phyloP scores from a whole-genome alignment of 805 yeast genomes.

The Yarrowia osloensis region DNA sequence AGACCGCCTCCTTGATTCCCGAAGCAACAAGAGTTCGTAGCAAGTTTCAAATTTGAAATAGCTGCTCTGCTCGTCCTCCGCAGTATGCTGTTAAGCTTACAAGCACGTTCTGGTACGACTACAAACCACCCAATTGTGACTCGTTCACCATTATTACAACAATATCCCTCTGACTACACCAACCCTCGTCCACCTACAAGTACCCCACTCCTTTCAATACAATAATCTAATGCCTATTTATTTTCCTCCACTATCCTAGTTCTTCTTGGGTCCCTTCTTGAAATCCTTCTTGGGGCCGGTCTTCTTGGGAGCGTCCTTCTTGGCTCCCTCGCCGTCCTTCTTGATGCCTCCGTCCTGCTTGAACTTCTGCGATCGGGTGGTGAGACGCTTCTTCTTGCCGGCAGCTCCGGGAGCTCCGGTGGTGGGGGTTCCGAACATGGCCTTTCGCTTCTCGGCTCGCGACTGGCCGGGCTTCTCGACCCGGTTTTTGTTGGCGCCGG shows the following conservation, averaged over 20 bases:
- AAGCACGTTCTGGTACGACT: no score
- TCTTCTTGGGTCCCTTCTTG: slow-evolving; percentile 9
- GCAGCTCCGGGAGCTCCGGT: not conserved
- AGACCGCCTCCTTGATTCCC: no score
- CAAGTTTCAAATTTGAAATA: no score
- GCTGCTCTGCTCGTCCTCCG: no score
- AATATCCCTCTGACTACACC: no score
- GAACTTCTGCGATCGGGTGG: slow-evolving; percentile 26
- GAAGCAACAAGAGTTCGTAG: no score
- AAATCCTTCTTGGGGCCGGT: not conserved
- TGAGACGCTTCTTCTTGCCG: slow-evolving; percentile 15
- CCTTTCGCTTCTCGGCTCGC: slow-evolving; percentile 22
- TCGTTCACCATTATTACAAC: no score
- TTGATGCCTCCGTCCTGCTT: slow-evolving; percentile 19
- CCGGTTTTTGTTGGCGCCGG: slow-evolving; percentile 38
- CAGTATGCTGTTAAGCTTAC: no score
- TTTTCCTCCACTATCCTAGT: not conserved
- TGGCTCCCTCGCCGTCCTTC: not conserved
- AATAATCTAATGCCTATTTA: slow-evolving; percentile 1
- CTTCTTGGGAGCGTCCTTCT: not conserved
- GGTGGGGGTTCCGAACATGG: slow-evolving; percentile 8
- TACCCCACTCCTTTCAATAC: not conserved
- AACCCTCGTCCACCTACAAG: no score
- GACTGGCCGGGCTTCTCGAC: slow-evolving; percentile 38
- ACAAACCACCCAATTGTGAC: no score